A percentile compares a stretch with the other conserved stretches of the same genome.
Conservation (phyloP, 2,329 filamentous ascomycete species). For the Colletotrichum gigasporum region DNA sequence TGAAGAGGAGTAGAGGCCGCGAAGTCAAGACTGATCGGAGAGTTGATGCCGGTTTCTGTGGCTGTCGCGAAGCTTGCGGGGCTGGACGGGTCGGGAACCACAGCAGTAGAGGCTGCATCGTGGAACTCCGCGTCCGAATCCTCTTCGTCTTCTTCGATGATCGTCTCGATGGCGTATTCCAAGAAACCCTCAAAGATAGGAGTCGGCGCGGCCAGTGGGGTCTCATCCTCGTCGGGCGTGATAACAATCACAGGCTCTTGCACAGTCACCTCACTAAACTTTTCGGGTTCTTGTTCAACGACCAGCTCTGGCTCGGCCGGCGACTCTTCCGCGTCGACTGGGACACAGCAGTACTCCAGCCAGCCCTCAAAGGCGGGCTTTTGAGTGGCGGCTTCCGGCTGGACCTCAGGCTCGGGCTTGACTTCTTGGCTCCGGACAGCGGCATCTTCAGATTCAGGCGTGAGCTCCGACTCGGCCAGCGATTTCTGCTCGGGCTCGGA, state of each 20-base stretch:
- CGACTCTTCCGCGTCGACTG: constrained; percentile 20
- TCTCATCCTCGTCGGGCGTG: neutral
- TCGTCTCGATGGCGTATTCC: constrained; percentile 23
- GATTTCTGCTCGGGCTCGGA: constrained; percentile 15
- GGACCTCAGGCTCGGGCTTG: neutral
- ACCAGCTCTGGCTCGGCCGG: constrained; percentile 1
- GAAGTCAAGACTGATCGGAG: constrained; percentile 18
- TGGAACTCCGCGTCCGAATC: constrained; percentile 21
- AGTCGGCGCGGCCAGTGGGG: neutral
- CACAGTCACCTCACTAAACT: neutral
- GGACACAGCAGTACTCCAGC: constrained; percentile 32
- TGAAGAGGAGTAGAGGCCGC: neutral
- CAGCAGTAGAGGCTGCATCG: constrained; percentile 14
- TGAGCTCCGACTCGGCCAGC: constrained; percentile 1
- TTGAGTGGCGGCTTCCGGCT: neutral
- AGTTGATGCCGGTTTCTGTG: constrained; percentile 15
- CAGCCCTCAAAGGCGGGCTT: constrained; percentile 28
- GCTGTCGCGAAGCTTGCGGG: constrained; percentile 28
- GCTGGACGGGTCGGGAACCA: constrained; percentile 1
- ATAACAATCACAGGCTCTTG: neutral
- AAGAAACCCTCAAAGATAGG: constrained; percentile 14
- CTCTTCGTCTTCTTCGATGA: constrained; percentile 25
- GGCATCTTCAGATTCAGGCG: neutral
- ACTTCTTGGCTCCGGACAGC: neutral
- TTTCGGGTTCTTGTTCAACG: neutral